A percentile compares a stretch with the other conserved stretches of the same genome.
phyloP scores from a whole-genome alignment of 2,329 filamentous ascomycete species.

The Phialophora macrospora region DNA sequence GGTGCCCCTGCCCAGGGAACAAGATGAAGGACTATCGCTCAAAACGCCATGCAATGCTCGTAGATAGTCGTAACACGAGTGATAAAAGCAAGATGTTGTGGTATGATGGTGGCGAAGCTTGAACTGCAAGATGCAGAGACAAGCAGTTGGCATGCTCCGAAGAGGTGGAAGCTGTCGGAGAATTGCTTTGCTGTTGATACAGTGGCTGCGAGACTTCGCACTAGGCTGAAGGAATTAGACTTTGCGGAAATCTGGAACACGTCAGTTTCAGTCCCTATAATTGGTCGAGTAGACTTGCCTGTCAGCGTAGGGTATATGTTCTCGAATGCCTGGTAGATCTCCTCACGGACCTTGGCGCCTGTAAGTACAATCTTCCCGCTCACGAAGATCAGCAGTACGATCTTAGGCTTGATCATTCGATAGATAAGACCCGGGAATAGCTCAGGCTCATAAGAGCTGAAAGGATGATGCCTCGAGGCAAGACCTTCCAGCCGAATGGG shows the following conservation, averaged over 20 bases:
- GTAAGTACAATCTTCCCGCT: slow-evolving; percentile 98
- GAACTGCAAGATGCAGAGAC: slow-evolving; percentile 14
- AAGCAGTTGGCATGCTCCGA: slow-evolving; percentile 22
- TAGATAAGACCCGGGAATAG: slow-evolving; percentile 99
- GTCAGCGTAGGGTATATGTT: slow-evolving; percentile 96
- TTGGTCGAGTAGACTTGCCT: slow-evolving; percentile 60
- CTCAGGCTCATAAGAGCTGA: slow-evolving; percentile 98
- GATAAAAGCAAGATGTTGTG: slow-evolving; percentile 32
- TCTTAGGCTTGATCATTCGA: slow-evolving; percentile 99
- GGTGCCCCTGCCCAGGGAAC: slow-evolving; percentile 28
- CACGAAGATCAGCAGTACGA: slow-evolving; percentile 96
- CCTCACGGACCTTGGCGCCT: slow-evolving; percentile 95
- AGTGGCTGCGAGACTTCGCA: slow-evolving; percentile 16
- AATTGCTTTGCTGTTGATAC: slow-evolving; percentile 34
- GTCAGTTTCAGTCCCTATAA: slow-evolving; percentile 32
- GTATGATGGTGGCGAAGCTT: slow-evolving; percentile 13
- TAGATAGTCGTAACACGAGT: slow-evolving; percentile 37
- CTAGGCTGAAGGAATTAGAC: slow-evolving; percentile 50
- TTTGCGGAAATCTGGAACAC: slow-evolving; percentile 64
- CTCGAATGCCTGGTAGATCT: slow-evolving; percentile 96
- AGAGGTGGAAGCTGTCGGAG: slow-evolving; percentile 16
- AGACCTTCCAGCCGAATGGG: slow-evolving; percentile 95
- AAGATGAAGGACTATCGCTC: slow-evolving; percentile 31
- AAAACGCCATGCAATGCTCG: slow-evolving; percentile 41
- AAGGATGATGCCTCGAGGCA: slow-evolving; percentile 97